A percentile compares a stretch with the other conserved stretches of the same genome.
Conservation (phyloP, 1,284 basidiomycete genomes). For the Bjerkandera adusta region DNA sequence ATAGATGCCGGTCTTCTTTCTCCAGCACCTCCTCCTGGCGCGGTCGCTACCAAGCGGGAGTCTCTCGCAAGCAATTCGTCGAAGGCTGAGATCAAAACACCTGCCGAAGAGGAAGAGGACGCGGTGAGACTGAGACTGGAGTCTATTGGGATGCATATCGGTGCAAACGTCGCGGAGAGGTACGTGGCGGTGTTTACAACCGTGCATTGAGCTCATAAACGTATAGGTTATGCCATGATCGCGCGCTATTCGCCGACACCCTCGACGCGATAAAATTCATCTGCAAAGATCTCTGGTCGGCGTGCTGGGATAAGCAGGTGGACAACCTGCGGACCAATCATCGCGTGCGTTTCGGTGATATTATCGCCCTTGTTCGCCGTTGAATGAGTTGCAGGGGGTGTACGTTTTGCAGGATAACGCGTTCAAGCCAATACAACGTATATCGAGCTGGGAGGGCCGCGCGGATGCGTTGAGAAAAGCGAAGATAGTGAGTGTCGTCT, state of each 20-base stretch:
- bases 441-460: conserved; percentile 78
- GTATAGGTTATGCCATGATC: conserved; percentile 70
- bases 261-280: conserved; percentile 93
- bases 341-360: conserved; percentile 49
- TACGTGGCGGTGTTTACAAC: conserved; percentile 33
- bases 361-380: conserved; percentile 4
- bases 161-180: conserved; percentile 85
- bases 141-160: conserved; percentile 83
- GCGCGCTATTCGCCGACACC: conserved; percentile 76
- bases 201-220: neutral
- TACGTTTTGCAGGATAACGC: conserved; percentile 92
- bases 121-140: conserved; percentile 72
- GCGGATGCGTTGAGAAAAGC: conserved; percentile 73
- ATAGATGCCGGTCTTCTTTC: conserved; percentile 67
- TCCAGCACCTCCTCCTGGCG: conserved; percentile 36
- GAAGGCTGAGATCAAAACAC: conserved; percentile 25
- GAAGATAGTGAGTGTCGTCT: conserved; percentile 52
- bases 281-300: conserved; percentile 92
- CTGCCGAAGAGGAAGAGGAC: conserved; percentile 70
- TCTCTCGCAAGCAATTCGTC: conserved; percentile 48
- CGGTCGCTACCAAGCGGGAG: conserved; percentile 43
- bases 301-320: conserved; percentile 91
- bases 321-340: conserved; percentile 96
- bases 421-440: conserved; percentile 79
- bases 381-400: conserved; percentile 60